A percentile compares a stretch with the other conserved stretches of the same genome.
phyloP scores from a whole-genome alignment of 2,329 filamentous ascomycete species.

The Ascochyta rabiei region DNA sequence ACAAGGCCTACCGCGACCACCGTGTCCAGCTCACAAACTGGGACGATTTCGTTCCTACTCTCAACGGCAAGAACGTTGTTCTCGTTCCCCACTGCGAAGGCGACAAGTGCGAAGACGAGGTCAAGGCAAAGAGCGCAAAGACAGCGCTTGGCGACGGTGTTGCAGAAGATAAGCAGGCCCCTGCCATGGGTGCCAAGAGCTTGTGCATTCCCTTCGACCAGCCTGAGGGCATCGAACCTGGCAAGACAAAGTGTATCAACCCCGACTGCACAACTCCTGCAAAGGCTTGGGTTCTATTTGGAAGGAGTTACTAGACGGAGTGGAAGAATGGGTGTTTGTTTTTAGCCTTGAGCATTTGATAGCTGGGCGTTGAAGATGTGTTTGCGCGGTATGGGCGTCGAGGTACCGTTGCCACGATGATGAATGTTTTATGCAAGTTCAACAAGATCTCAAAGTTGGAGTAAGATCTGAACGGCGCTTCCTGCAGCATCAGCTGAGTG shows the following conservation, averaged over 20 bases:
- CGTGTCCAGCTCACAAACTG: conserved; percentile 81
- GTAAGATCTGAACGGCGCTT: neutral
- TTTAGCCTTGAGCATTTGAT: conserved; percentile 27
- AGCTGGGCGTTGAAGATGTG: conserved; percentile 27
- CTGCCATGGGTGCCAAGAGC: conserved; percentile 77
- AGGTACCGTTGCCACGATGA: conserved; percentile 5
- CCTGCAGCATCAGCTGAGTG: neutral
- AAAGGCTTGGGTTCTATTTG: conserved; percentile 92
- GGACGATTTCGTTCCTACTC: conserved; percentile 87
- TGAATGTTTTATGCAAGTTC: conserved; percentile 5
- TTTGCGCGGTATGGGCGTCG: conserved; percentile 17
- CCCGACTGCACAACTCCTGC: conserved; percentile 80
- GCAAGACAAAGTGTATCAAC: conserved; percentile 89
- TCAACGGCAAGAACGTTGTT: conserved; percentile 91
- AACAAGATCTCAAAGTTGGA: conserved; percentile 8
- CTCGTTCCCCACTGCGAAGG: conserved; percentile 89
- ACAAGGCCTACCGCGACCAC: conserved; percentile 78
- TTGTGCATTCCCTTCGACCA: conserved; percentile 85
- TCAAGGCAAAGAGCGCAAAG: conserved; percentile 89
- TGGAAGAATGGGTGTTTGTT: neutral
- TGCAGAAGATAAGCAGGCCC: conserved; percentile 73
- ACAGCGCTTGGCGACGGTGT: conserved; percentile 72
- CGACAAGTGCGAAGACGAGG: conserved; percentile 85
- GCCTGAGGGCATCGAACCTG: conserved; percentile 77
- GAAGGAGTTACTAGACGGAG: conserved; percentile 55